Evolutionary conservation across 2,329 filamentous ascomycete genomes (phyloP), one percentile per base, ranked within the genome.

Genomic region (Cladosporium sphaerospermum): DNA sequence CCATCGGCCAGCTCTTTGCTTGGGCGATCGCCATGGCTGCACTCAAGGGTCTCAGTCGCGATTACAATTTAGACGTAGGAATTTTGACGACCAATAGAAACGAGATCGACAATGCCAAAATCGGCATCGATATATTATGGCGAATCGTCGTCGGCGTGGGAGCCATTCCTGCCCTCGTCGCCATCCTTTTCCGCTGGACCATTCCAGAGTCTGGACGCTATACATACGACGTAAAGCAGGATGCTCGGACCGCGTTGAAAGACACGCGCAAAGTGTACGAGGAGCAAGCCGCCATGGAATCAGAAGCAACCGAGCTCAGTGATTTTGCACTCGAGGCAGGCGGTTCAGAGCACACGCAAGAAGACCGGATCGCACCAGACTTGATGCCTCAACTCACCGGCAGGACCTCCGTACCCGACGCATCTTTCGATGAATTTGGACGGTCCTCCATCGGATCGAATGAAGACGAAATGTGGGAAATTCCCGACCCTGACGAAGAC

Each of bases 171-270:
- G 67, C 70, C 2, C 46, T 65, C n/a, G 57, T 72, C 14, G 69
- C 70, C 11, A 61, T 73, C 2, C 59, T 62, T 1, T 71, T 72
- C 52, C 66, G 71, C 3, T 68, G 72, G 45, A 69, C 66, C 9
- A 73, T 74, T 9, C 70, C 71, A 0, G 71, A 74, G 45, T 64
- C 62, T 9, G 69, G 69, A 5, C 62, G 71, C 5, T 73, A 70
- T 50, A 71, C 67, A 2, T 62, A 71, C 7, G 71, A 73, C 45
- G 66, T 73, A 8, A 53, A 56, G 14, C 61, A 69, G 14, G 65
- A 70, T 33, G 67, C 70, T 2, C 44, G 42, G 14, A 52, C 49
- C 28, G 55, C 56, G 9, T 34, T 62, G 11, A 58, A 56, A 40
- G 55, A 61, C 11, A 60, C 58, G 23, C 58, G 59, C 4, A 59